Percentiles rank a stretch among this genome's conserved stretches.
phyloP scores from a whole-genome alignment of 2,329 filamentous ascomycete genomes.

The Sporothrix pseudoabietina region DNA sequence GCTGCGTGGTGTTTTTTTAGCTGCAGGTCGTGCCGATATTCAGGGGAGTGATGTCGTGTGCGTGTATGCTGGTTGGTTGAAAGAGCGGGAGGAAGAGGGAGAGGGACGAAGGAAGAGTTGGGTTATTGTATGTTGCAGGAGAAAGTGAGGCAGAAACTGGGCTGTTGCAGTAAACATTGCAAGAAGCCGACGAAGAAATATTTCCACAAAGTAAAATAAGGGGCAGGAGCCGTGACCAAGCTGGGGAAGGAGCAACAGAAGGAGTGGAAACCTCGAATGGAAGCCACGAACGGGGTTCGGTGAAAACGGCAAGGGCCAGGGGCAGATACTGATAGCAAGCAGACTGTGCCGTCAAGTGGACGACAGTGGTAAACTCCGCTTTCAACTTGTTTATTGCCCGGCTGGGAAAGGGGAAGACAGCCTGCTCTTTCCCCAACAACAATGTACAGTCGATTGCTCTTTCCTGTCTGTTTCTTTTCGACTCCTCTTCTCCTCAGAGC shows the following conservation, averaged over 20 bases:
- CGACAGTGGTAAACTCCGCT: not conserved
- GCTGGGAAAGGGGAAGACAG: constrained; percentile 8
- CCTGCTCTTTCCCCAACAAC: constrained; percentile 10
- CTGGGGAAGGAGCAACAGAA: constrained; percentile 14
- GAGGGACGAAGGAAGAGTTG: not conserved
- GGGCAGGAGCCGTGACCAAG: constrained; percentile 1
- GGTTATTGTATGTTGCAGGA: not conserved
- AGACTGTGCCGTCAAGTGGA: not conserved
- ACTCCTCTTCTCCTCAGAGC: not conserved
- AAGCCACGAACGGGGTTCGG: constrained; percentile 1
- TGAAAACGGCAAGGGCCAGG: constrained; percentile 15
- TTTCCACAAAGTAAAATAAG: not conserved
- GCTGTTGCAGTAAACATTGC: not conserved
- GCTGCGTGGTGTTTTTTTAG: constrained; percentile 17
- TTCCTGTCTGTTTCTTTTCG: not conserved
- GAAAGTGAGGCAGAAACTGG: not conserved
- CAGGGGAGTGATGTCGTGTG: constrained; percentile 8
- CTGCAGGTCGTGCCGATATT: constrained; percentile 19
- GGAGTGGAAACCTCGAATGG: constrained; percentile 12
- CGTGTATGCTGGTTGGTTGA: not conserved
- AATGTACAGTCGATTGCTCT: not conserved
- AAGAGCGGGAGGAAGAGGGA: not conserved
- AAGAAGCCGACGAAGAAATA: not conserved
- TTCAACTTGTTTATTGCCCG: not conserved
- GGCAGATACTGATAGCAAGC: not conserved